Evolutionary conservation across 495 filamentous ascomycete genomes (phyloP).

Genomic region (Trichoderma reesei): DNA sequence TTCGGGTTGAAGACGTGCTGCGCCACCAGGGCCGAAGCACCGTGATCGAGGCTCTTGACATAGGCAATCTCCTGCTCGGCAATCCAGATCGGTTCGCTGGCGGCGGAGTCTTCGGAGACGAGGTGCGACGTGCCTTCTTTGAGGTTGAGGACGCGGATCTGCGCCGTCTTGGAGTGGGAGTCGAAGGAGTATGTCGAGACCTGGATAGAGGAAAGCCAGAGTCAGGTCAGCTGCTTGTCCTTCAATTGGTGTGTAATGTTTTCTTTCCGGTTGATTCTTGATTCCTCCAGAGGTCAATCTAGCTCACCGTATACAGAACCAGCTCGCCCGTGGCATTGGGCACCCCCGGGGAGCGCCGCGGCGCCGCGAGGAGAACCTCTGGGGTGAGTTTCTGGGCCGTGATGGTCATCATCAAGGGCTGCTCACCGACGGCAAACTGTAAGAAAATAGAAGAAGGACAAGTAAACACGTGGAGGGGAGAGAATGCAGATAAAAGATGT

Average conservation of each 20-base stretch:
- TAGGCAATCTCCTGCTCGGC: constrained; percentile 56
- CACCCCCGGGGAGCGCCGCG: constrained; percentile 64
- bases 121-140: constrained; percentile 53
- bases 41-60: constrained; percentile 54
- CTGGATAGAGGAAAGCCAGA: constrained; percentile 10
- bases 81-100: constrained; percentile 70
- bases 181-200: constrained; percentile 74
- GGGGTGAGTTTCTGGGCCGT: constrained; percentile 63
- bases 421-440: not conserved
- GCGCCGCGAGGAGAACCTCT: constrained; percentile 76
- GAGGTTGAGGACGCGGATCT: constrained; percentile 69
- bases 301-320: constrained; percentile 53
- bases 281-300: not conserved
- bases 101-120: constrained; percentile 52
- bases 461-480: not conserved
- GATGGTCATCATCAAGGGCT: constrained; percentile 44
- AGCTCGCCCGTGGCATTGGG: constrained; percentile 64
- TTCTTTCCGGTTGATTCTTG: not conserved
- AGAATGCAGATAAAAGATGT: no score
- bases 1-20: constrained; percentile 38
- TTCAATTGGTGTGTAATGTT: no score
- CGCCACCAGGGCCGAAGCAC: constrained; percentile 53
- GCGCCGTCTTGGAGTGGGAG: constrained; percentile 59
- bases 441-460: not conserved
- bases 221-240: not conserved